These are phyloP conservation scores for Stipa capillata DNA, from an alignment of 176 grass and related monocot genomes.

Conservation along the genomic window DNA sequence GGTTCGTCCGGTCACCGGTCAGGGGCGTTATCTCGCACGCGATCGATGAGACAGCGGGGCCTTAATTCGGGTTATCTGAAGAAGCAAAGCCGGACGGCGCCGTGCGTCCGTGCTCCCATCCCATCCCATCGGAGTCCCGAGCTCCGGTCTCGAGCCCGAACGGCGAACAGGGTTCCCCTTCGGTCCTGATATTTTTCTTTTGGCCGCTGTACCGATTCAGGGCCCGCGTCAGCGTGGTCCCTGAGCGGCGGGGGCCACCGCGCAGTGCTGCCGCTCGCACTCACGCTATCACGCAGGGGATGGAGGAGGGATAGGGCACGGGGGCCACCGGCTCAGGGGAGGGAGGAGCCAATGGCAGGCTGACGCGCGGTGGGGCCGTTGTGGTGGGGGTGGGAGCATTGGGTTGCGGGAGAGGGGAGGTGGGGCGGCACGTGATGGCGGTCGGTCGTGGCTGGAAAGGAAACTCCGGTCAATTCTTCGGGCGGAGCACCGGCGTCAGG, in stretches of 20 bases:
- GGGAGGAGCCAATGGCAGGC: background rate
- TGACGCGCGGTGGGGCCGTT: background rate
- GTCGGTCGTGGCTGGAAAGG: constrained; percentile 10
- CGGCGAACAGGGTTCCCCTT: background rate
- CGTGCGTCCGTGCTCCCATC: too few relatives aligned
- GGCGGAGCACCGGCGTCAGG: constrained; percentile 42
- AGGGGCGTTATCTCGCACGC: background rate
- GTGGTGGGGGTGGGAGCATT: background rate
- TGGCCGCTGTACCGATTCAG: background rate
- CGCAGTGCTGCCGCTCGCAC: background rate
- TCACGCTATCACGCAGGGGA: background rate
- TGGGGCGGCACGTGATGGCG: constrained; percentile 44
- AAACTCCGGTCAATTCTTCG: constrained; percentile 46
- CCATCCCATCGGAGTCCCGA: too few relatives aligned
- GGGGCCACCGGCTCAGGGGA: background rate
- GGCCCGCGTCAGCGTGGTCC: background rate
- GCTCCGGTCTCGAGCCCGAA: background rate
- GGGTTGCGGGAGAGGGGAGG: constrained; percentile 18
- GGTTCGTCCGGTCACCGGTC: too few relatives aligned
- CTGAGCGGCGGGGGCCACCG: background rate
- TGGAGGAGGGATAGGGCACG: background rate
- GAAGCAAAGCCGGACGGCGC: background rate
- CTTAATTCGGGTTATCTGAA: too few relatives aligned
- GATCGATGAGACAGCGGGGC: background rate
- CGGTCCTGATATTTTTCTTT: constrained; percentile 3